These are phyloP conservation scores for Apiospora koreana DNA, from an alignment of 2,329 filamentous ascomycete species.

Conservation along the genomic window DNA sequence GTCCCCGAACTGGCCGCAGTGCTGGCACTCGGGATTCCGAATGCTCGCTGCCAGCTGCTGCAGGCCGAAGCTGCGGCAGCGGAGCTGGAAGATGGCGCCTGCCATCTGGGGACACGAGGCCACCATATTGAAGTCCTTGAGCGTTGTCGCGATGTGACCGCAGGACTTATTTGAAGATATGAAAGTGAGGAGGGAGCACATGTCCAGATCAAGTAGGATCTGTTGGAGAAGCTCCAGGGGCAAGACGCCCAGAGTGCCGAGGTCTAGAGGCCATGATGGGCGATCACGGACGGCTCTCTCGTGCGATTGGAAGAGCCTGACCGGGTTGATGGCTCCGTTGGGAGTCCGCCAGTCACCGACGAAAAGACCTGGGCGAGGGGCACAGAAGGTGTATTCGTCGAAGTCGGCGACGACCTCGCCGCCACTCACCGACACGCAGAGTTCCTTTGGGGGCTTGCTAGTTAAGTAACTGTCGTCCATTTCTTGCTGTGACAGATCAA, in stretches of 20 bases:
- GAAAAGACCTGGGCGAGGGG: neutral
- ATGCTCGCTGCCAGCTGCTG: neutral
- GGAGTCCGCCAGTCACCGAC: neutral
- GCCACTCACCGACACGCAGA: neutral
- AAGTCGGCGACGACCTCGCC: neutral
- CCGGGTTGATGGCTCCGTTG: neutral
- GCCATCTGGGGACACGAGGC: neutral
- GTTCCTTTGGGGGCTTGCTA: neutral
- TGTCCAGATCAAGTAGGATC: neutral
- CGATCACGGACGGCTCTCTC: neutral
- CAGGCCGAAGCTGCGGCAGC: neutral
- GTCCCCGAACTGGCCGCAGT: neutral
- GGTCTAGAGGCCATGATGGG: neutral
- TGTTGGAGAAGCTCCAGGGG: neutral
- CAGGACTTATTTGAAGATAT: neutral
- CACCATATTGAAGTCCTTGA: neutral
- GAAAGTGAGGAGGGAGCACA: neutral
- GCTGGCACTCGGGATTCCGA: neutral
- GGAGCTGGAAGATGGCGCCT: neutral
- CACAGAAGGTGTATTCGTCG: neutral
- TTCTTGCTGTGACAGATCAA: neutral
- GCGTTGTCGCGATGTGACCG: neutral
- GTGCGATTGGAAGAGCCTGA: neutral
- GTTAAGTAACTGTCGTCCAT: neutral
- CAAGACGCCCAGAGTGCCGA: neutral